A percentile compares a stretch with the other conserved stretches of the same genome.
Evolutionary conservation across 148 eudicot genomes (phyloP).

Genomic region (Oxyria digyna): DNA sequence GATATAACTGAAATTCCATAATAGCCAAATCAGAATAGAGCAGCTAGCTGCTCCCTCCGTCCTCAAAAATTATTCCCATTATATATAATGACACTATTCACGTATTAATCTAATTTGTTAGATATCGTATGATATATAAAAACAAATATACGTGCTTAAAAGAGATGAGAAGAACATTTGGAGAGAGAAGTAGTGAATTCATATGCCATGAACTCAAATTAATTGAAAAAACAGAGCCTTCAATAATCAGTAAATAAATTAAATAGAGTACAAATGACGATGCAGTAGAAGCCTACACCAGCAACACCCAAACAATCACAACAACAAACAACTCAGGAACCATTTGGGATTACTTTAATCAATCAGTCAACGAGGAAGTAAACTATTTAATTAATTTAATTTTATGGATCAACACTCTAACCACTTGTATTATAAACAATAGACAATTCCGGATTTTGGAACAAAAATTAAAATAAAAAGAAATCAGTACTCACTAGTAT

Average conservation of each 20-base stretch:
- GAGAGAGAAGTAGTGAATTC: too few relatives aligned
- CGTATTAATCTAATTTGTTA: too few relatives aligned
- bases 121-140: too few relatives aligned
- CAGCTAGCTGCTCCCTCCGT: too few relatives aligned
- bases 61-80: too few relatives aligned
- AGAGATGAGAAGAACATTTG: too few relatives aligned
- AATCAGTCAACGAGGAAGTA: background rate
- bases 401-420: background rate
- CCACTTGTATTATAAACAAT: background rate
- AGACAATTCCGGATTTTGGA: too few relatives aligned
- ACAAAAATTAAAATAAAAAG: background rate
- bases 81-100: too few relatives aligned
- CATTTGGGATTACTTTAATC: background rate
- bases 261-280: background rate
- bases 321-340: background rate
- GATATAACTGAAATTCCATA: background rate
- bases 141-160: too few relatives aligned
- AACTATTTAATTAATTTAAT: background rate
- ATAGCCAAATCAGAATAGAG: background rate
- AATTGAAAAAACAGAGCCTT: too few relatives aligned
- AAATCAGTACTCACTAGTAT: background rate
- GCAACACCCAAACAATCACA: background rate
- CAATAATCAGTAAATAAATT: too few relatives aligned
- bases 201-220: too few relatives aligned
- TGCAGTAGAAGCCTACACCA: background rate